A percentile compares a stretch with the other conserved stretches of the same genome.
phyloP scores from a whole-genome alignment of 345 rosid species.

The Salix suchowensis region DNA sequence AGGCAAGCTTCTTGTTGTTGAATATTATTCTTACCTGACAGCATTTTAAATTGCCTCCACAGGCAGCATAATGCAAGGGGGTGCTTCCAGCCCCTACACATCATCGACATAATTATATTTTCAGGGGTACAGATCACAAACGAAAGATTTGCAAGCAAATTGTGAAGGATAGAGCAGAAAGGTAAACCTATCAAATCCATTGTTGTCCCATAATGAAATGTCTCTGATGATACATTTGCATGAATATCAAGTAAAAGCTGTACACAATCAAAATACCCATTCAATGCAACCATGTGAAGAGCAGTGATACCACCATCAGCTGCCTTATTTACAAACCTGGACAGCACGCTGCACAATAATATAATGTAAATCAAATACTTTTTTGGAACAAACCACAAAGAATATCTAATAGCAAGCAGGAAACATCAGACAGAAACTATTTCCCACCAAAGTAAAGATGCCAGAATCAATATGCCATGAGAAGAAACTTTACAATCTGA shows the following conservation, averaged over 20 bases:
- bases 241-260: conserved; percentile 92
- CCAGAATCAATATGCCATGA: not conserved
- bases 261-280: conserved; percentile 91
- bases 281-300: conserved; percentile 95
- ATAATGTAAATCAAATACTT: not conserved
- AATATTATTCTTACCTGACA: conserved; percentile 64
- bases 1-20: not conserved
- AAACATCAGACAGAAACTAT: not conserved
- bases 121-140: conserved; percentile 6
- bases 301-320: conserved; percentile 99
- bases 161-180: not conserved
- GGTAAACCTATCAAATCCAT: conserved; percentile 91
- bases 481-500: not conserved
- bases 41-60: conserved; percentile 93
- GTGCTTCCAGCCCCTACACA: conserved; percentile 92
- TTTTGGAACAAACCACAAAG: not conserved
- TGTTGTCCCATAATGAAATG: conserved; percentile 92
- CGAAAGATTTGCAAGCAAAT: conserved; percentile 1
- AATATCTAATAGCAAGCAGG: not conserved
- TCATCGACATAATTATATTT: conserved; percentile 5
- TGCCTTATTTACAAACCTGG: conserved; percentile 90
- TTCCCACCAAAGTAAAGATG: not conserved
- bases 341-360: conserved; percentile 60
- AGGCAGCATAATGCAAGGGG: conserved; percentile 95
- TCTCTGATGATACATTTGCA: conserved; percentile 75